These are phyloP conservation scores for Talaromyces nanjingensis DNA, from an alignment of 495 filamentous ascomycete species.

Conservation along the genomic window DNA sequence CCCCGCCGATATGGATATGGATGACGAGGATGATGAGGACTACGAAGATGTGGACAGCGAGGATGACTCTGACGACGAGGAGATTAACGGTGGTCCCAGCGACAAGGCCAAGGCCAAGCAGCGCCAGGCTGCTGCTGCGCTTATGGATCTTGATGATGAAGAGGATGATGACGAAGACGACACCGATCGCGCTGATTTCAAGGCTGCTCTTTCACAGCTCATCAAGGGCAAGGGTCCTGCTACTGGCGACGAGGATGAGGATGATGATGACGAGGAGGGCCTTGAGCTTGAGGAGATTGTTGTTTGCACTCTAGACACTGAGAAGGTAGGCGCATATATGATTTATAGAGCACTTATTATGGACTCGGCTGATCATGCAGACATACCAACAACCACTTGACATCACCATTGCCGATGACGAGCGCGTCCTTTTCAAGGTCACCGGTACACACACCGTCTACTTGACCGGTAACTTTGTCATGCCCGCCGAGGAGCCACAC, in stretches of 20 bases:
- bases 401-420: conserved; percentile 77
- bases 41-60: conserved; percentile 60
- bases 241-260: conserved; percentile 55
- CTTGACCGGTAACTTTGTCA: conserved; percentile 92
- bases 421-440: conserved; percentile 86
- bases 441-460: conserved; percentile 82
- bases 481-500: conserved; percentile 46
- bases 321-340: conserved; percentile 48
- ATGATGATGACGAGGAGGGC: conserved; percentile 58
- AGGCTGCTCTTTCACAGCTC: conserved; percentile 55
- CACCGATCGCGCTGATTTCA: conserved; percentile 52
- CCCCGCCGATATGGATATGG: conserved; percentile 43
- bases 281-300: conserved; percentile 78
- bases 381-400: conserved; percentile 93
- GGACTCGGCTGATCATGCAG: conserved; percentile 37
- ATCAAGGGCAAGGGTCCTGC: conserved; percentile 81
- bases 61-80: conserved; percentile 60
- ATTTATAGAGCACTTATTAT: neutral
- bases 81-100: conserved; percentile 81
- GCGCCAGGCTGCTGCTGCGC: conserved; percentile 58
- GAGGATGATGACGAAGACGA: conserved; percentile 54
- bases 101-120: conserved; percentile 84
- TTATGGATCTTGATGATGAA: conserved; percentile 61
- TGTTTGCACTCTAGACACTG: conserved; percentile 87
- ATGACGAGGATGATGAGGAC: conserved; percentile 53